phyloP scores from a whole-genome alignment of 2,329 filamentous ascomycete genomes.

The Penicillium palitans region DNA sequence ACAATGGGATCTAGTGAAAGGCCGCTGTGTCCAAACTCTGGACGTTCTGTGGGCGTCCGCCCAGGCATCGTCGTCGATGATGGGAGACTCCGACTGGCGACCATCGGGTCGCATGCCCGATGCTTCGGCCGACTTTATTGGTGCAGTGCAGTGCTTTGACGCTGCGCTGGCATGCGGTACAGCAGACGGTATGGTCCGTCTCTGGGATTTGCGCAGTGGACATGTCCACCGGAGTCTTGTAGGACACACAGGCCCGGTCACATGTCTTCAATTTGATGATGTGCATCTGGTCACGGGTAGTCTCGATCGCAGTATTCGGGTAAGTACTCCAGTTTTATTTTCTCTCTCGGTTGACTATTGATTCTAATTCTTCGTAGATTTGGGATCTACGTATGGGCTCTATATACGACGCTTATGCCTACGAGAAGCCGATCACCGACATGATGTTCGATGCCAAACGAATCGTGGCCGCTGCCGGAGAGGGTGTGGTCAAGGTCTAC shows the following conservation, averaged over 20 bases:
- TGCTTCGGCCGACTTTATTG: conserved; percentile 83
- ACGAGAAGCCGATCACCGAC: conserved; percentile 84
- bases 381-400: conserved; percentile 97
- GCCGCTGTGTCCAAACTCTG: conserved; percentile 94
- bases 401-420: conserved; percentile 94
- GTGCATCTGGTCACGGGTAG: conserved; percentile 92
- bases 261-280: conserved; percentile 93
- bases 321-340: conserved; percentile 52
- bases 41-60: conserved; percentile 98
- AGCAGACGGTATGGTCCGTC: conserved; percentile 91
- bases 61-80: conserved; percentile 73
- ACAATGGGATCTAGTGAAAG: conserved; percentile 96
- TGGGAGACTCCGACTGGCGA: conserved; percentile 67
- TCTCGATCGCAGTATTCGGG: conserved; percentile 86
- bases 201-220: conserved; percentile 95
- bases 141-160: conserved; percentile 92
- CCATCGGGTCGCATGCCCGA: conserved; percentile 64
- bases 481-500: conserved; percentile 95
- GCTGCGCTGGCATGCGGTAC: conserved; percentile 94
- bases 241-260: conserved; percentile 92
- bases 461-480: conserved; percentile 86
- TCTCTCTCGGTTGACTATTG: not conserved
- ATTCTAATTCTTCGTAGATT: conserved; percentile 62
- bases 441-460: conserved; percentile 96
- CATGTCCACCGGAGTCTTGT: conserved; percentile 96